These are phyloP conservation scores for Phytophthora sp. DNA, from an alignment of 352 stramenopile genomes.

Conservation along the genomic window DNA sequence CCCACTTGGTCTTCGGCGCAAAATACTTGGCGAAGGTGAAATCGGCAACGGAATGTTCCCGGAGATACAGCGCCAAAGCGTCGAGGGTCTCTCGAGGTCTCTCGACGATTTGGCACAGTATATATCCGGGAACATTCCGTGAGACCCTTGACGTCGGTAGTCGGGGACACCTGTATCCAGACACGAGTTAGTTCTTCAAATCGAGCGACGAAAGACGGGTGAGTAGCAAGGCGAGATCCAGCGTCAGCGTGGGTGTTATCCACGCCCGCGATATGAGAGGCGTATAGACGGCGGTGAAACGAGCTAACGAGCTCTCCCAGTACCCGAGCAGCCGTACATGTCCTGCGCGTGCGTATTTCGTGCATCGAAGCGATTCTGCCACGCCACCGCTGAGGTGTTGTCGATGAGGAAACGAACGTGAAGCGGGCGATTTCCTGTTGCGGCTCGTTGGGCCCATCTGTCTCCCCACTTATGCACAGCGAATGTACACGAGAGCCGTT, in stretches of 20 bases:
- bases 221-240: neutral
- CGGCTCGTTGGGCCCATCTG: neutral
- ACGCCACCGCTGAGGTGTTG: neutral
- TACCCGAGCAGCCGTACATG: neutral
- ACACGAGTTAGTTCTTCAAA: neutral
- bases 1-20: too few relatives aligned
- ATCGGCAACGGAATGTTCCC: neutral
- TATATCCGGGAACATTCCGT: too few relatives aligned
- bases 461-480: neutral
- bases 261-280: neutral
- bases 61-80: neutral
- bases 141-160: too few relatives aligned
- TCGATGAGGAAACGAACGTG: neutral
- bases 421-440: neutral
- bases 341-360: neutral
- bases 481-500: neutral
- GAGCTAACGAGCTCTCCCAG: conserved; percentile 1
- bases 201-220: too few relatives aligned
- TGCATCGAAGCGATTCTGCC: neutral
- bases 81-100: too few relatives aligned
- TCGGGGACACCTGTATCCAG: neutral
- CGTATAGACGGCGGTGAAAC: neutral
- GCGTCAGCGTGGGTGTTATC: neutral
- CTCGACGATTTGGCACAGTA: too few relatives aligned
- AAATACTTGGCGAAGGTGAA: neutral